Base-by-base conservation (phyloP, 306 rosid genomes). In the Cyamopsis tetragonoloba region DNA sequence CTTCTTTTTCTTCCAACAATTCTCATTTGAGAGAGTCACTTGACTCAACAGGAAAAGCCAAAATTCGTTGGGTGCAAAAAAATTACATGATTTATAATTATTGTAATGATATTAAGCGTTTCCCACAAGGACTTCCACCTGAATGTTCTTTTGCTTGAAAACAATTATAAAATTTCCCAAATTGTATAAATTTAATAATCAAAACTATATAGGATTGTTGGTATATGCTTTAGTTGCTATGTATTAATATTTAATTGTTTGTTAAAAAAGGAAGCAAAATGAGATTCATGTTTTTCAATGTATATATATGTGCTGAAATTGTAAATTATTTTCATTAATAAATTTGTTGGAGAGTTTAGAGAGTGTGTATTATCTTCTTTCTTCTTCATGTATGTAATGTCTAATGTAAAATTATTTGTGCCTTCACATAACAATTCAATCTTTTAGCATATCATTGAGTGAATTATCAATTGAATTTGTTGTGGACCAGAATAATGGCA, bases 61-160 rank as follows among this genome's bases (percentile, higher is more conserved):
- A 72, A 53, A 34, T 79, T 41, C 66, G 24, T 10, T 84, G 80
- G 86, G 86, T 61, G 2, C 84, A 81, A 12, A 72, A 49, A 48
- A 79, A 84, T 9, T 81, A 74, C 73, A 81, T 84, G 88, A 72
- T 84, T 51, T 84, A 84, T 54, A 78, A 81, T 28, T 84, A 84
- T 14, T 84, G 88, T 63, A 44, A 78, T 3, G 88, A 84, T 71
- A 1, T 28, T 26, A 81, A 72, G 7, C 83, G 88, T 13, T 84
- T 80, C 62, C 75, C 85, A 0, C 88, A 67, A 53, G 88, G 85
- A 0, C 0, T 26, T 10, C 81, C 83, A 49, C 31, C 32, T 0
- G 85, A 84, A 68, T 84, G 85, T 34, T 62, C 79, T 13, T 0
- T 26, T 12, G 31, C 71, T 9, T 69, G 58, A 69, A 0, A 39